These are phyloP conservation scores for Sonneratia alba DNA, from an alignment of 345 rosid species.

Conservation along the genomic window DNA sequence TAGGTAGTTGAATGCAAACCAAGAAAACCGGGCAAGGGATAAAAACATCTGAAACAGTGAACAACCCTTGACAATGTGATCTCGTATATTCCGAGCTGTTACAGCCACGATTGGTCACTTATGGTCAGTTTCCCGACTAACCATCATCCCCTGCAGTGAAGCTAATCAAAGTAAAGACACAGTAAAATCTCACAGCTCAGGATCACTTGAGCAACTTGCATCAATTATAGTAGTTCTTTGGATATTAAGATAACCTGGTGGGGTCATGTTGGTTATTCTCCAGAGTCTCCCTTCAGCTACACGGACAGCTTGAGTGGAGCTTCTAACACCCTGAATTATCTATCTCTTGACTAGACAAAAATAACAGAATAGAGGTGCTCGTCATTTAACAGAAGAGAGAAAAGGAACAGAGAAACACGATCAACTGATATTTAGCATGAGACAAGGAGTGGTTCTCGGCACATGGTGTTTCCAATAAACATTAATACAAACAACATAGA, in stretches of 20 bases:
- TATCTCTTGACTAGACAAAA: constrained; percentile 52
- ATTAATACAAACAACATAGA: neutral
- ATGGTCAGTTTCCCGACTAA: constrained; percentile 23
- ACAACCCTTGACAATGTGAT: constrained; percentile 68
- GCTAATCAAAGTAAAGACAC: constrained; percentile 56
- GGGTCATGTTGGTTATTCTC: constrained; percentile 35
- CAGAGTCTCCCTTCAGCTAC: constrained; percentile 79
- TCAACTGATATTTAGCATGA: neutral
- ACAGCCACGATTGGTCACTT: constrained; percentile 45
- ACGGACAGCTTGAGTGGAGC: constrained; percentile 71
- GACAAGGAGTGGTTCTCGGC: neutral
- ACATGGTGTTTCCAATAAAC: neutral
- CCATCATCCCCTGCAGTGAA: constrained; percentile 51
- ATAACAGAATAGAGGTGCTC: neutral
- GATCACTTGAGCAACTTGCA: neutral
- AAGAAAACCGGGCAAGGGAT: constrained; percentile 37
- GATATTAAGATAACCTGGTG: constrained; percentile 26
- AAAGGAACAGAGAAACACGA: neutral
- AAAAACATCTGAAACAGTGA: constrained; percentile 40
- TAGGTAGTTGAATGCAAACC: constrained; percentile 31
- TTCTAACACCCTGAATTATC: constrained; percentile 72
- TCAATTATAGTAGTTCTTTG: neutral
- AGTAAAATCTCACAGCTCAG: constrained; percentile 27
- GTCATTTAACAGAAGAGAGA: neutral
- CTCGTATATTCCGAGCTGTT: constrained; percentile 43